Conservation (phyloP, 441 rosid genomes). For the Erodium moschatum region DNA sequence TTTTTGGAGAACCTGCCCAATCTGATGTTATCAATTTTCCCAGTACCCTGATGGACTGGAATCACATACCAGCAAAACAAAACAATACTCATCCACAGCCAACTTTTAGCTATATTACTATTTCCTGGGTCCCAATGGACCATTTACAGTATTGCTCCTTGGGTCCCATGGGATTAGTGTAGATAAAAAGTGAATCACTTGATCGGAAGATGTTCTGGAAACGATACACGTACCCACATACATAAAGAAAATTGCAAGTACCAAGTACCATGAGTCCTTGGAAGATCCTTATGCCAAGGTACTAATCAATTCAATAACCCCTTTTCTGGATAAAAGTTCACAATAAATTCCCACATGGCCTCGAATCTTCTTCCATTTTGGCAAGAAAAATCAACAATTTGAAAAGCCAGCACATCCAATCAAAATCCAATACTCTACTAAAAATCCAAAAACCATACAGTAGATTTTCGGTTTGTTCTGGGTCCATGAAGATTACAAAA, state of each 20-base stretch:
- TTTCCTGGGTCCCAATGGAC: not conserved
- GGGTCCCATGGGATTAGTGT: slow-evolving; percentile 2
- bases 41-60: too few species aligned
- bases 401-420: not conserved
- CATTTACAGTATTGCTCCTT: not conserved
- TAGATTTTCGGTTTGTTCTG: not conserved
- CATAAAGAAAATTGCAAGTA: not conserved
- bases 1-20: not conserved
- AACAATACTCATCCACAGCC: not conserved
- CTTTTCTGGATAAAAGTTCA: not conserved
- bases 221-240: not conserved
- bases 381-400: not conserved
- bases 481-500: not conserved
- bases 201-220: not conserved
- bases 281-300: not conserved
- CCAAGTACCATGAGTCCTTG: not conserved
- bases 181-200: not conserved
- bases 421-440: not conserved
- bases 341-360: not conserved
- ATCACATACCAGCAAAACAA: not conserved
- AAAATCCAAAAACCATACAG: not conserved
- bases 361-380: too few species aligned
- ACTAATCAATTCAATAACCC: not conserved
- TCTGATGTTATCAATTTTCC: too few species aligned
- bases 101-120: not conserved